Evolutionary conservation across 2,329 filamentous ascomycete genomes (phyloP).

Genomic region (Aspergillus sergii): DNA sequence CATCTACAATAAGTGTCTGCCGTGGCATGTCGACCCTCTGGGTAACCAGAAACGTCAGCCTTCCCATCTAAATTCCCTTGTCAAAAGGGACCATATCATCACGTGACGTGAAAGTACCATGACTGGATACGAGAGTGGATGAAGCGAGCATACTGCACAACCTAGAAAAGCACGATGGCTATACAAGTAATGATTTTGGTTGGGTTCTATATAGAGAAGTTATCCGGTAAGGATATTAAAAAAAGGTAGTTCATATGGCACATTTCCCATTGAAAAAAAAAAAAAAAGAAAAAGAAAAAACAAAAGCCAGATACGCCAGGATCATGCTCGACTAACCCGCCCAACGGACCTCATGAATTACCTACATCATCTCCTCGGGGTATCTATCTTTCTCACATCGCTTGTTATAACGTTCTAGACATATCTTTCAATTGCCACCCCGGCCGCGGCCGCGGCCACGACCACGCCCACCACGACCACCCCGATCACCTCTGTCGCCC

Average conservation of each 20-base stretch:
- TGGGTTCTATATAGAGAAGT: neutral
- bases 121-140: neutral
- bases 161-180: neutral
- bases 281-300: slow-evolving; percentile 21
- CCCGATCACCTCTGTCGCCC: slow-evolving; percentile 42
- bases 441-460: slow-evolving; percentile 48
- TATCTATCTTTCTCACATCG: slow-evolving; percentile 36
- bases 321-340: slow-evolving; percentile 41
- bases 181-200: neutral
- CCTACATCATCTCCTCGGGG: slow-evolving; percentile 32
- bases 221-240: slow-evolving; percentile 15
- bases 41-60: slow-evolving; percentile 2
- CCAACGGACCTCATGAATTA: slow-evolving; percentile 31
- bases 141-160: neutral
- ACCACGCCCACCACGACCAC: slow-evolving; percentile 46
- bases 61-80: neutral
- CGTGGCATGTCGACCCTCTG: slow-evolving; percentile 36
- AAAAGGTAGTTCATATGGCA: slow-evolving; percentile 21
- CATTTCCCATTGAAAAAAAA: slow-evolving; percentile 30
- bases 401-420: slow-evolving; percentile 16
- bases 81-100: slow-evolving; percentile 6
- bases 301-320: slow-evolving; percentile 44
- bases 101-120: slow-evolving; percentile 17
- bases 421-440: slow-evolving; percentile 33
- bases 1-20: slow-evolving; percentile 36